Conservation (phyloP, 2,329 filamentous ascomycete genomes). For the Nannizziopsis barbatae region DNA sequence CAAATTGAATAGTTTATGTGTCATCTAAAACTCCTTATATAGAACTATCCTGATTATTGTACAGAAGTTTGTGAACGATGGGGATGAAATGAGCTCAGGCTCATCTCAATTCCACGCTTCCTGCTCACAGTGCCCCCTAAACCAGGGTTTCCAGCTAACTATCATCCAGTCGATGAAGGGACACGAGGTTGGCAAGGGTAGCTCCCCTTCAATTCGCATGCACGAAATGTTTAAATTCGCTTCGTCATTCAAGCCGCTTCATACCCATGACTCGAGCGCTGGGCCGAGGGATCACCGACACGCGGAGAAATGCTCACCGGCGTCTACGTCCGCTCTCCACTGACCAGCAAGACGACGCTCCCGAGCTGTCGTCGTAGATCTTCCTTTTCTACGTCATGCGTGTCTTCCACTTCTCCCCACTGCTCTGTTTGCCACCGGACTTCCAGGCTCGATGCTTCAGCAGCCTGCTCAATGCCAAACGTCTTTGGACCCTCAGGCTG, state of each 20-base stretch:
- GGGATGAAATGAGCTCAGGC: too few relatives aligned
- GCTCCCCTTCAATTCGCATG: too few relatives aligned
- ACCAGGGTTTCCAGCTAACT: too few relatives aligned
- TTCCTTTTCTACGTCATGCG: conserved; percentile 90
- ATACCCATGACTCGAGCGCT: background rate
- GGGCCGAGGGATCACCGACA: background rate
- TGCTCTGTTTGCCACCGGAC: conserved; percentile 78
- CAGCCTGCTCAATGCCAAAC: conserved; percentile 77
- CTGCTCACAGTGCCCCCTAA: too few relatives aligned
- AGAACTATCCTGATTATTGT: too few relatives aligned
- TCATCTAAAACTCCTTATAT: too few relatives aligned
- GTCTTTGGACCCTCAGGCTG: conserved; percentile 27
- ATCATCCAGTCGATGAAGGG: too few relatives aligned
- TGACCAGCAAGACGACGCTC: conserved; percentile 71
- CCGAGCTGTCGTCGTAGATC: conserved; percentile 80
- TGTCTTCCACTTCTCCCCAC: conserved; percentile 97
- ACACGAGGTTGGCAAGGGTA: too few relatives aligned
- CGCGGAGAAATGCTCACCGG: background rate
- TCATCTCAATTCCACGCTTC: too few relatives aligned
- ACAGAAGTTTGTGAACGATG: too few relatives aligned
- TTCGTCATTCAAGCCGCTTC: background rate
- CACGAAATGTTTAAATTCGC: too few relatives aligned
- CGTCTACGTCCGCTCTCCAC: conserved; percentile 38
- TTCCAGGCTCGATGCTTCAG: conserved; percentile 66
- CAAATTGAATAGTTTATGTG: too few relatives aligned